These are phyloP conservation scores for Emmonsiellopsis sp. DNA, from an alignment of 2,329 filamentous ascomycete genomes.

Conservation along the genomic window DNA sequence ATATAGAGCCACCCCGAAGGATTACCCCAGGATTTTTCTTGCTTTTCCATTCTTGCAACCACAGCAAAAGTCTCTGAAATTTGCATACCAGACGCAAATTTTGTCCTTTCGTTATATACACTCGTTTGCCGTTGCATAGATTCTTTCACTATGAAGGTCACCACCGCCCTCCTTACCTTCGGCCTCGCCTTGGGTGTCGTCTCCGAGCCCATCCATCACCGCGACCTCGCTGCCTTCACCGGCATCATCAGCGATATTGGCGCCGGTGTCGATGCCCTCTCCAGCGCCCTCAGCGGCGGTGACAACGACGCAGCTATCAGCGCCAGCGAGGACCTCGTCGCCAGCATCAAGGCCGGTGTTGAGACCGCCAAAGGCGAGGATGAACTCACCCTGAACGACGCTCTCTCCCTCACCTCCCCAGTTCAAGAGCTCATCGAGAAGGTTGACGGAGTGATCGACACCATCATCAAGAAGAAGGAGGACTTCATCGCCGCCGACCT, in stretches of 20 bases:
- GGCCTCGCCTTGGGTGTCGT: constrained; percentile 10
- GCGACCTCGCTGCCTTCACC: constrained; percentile 7
- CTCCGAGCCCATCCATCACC: constrained; percentile 5
- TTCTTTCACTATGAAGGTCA: constrained; percentile 10
- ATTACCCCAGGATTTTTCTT: not conserved
- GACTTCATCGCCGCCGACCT: constrained; percentile 18
- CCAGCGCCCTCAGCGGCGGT: constrained; percentile 17
- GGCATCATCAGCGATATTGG: constrained; percentile 8
- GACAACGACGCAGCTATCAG: constrained; percentile 14
- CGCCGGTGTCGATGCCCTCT: constrained; percentile 14
- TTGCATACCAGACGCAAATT: not conserved
- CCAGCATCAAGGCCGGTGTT: constrained; percentile 20
- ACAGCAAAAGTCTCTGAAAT: not conserved
- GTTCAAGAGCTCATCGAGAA: constrained; percentile 20
- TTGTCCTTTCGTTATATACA: constrained; percentile 3
- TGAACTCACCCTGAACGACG: constrained; percentile 18
- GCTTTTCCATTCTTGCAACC: not conserved
- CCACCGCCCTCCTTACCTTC: constrained; percentile 7
- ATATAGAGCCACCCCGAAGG: not conserved
- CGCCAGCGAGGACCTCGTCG: constrained; percentile 18
- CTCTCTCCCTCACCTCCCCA: constrained; percentile 18
- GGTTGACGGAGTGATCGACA: constrained; percentile 17
- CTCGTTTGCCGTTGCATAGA: not conserved
- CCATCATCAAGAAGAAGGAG: constrained; percentile 21
- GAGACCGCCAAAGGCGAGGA: constrained; percentile 14